phyloP scores from a whole-genome alignment of 1,139 yeast genomes.

The Candida freyschussii region DNA sequence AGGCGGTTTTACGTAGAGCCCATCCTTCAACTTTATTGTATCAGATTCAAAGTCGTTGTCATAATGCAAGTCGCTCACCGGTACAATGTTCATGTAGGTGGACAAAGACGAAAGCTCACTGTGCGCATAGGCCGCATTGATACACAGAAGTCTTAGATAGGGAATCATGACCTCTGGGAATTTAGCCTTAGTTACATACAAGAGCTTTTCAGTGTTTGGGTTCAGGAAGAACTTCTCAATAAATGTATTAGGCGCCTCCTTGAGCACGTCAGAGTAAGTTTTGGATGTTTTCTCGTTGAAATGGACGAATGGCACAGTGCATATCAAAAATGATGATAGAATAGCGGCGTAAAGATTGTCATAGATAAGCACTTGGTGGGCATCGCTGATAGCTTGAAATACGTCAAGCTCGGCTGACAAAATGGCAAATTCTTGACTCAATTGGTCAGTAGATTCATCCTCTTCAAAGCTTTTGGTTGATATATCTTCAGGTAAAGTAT shows the following conservation, averaged over 20 bases:
- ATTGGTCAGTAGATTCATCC: constrained; percentile 22
- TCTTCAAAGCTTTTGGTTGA: constrained; percentile 24
- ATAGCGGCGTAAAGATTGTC: constrained; percentile 55
- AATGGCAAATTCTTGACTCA: constrained; percentile 32
- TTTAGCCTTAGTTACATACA: constrained; percentile 63
- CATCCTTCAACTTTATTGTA: constrained; percentile 35
- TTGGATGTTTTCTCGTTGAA: constrained; percentile 51
- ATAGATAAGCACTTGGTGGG: constrained; percentile 42
- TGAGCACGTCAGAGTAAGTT: constrained; percentile 46
- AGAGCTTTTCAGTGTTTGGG: constrained; percentile 48
- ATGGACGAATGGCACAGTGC: constrained; percentile 60
- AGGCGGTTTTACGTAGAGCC: constrained; percentile 37
- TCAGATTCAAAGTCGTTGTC: constrained; percentile 33
- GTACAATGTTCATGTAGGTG: constrained; percentile 49
- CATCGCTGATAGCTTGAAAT: constrained; percentile 38
- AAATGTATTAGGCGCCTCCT: constrained; percentile 50
- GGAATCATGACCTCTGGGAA: constrained; percentile 68
- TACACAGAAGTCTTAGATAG: constrained; percentile 54
- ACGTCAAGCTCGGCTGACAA: constrained; percentile 45
- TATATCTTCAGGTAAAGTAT: constrained; percentile 30
- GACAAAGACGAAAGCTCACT: constrained; percentile 54
- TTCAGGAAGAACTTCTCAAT: constrained; percentile 56
- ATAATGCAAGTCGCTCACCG: constrained; percentile 27
- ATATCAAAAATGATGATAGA: constrained; percentile 52
- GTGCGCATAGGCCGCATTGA: constrained; percentile 63